Conservation (phyloP, 1,284 basidiomycete species). For the Ceratobasidium sp. region DNA sequence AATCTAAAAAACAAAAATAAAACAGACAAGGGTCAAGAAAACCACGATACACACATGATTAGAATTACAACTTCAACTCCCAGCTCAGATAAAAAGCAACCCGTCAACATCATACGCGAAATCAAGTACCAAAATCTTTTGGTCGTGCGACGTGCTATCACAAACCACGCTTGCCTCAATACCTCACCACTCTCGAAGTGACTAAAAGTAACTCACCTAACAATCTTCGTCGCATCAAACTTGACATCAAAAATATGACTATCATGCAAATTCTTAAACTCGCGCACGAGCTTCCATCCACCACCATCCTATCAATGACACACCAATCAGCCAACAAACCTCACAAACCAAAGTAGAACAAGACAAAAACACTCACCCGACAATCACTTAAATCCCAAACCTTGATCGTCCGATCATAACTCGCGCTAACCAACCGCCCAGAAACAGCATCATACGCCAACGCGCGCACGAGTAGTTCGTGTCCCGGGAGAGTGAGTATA, state of each 20-base stretch:
- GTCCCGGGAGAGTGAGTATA: slow-evolving; percentile 80
- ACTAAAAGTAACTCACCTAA: slow-evolving; percentile 69
- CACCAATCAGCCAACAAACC: no score
- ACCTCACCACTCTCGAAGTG: no score
- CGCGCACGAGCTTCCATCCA: slow-evolving; percentile 68
- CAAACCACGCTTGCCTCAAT: slow-evolving; percentile 24
- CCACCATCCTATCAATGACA: not conserved
- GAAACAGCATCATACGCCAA: slow-evolving; percentile 79
- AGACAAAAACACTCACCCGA: slow-evolving; percentile 14
- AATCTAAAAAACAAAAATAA: no score
- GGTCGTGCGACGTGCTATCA: slow-evolving; percentile 82
- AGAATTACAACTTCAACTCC: not conserved
- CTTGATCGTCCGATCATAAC: slow-evolving; percentile 84
- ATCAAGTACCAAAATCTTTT: slow-evolving; percentile 80
- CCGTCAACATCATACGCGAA: slow-evolving; percentile 76
- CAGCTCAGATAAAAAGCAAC: slow-evolving; percentile 58
- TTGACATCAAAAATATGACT: slow-evolving; percentile 92
- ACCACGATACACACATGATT: no score
- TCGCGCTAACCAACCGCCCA: slow-evolving; percentile 82
- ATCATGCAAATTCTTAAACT: slow-evolving; percentile 78
- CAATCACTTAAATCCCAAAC: slow-evolving; percentile 77
- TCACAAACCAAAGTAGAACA: no score
- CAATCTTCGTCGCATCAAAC: slow-evolving; percentile 80
- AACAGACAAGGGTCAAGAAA: no score
- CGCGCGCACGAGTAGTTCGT: slow-evolving; percentile 84